Evolutionary conservation across 2,329 filamentous ascomycete genomes (phyloP).

Genomic region (Cladobotryum mycophilum): DNA sequence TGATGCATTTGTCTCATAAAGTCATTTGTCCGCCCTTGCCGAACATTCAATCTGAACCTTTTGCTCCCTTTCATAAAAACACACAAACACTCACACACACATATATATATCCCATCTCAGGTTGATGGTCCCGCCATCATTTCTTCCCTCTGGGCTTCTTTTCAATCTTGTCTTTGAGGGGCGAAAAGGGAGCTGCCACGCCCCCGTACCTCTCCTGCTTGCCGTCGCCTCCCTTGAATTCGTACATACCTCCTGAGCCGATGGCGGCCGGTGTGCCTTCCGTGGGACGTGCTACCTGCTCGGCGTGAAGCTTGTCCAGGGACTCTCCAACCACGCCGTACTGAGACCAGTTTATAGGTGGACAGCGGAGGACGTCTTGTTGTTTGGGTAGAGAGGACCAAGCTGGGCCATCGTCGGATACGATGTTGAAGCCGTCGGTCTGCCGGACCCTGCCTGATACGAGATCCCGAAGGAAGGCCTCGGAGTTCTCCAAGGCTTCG

Average conservation of each 20-base stretch:
- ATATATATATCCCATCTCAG: too few species aligned
- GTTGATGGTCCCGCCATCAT: too few species aligned
- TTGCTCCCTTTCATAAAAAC: too few species aligned
- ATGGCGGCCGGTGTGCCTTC: constrained; percentile 45
- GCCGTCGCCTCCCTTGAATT: constrained; percentile 42
- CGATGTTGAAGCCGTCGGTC: neutral
- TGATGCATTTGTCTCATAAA: too few species aligned
- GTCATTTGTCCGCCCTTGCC: too few species aligned
- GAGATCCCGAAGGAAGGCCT: constrained; percentile 65
- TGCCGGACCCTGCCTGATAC: constrained; percentile 49
- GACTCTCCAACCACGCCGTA: constrained; percentile 79
- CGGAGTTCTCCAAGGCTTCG: constrained; percentile 63
- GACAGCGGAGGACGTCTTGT: constrained; percentile 78
- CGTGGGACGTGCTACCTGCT: constrained; percentile 63
- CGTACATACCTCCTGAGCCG: constrained; percentile 41
- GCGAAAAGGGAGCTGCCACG: constrained; percentile 52
- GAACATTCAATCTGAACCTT: too few species aligned
- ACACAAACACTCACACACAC: too few species aligned
- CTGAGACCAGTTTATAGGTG: constrained; percentile 89
- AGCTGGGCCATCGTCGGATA: constrained; percentile 19
- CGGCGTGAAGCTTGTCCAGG: constrained; percentile 75
- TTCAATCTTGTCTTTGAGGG: constrained; percentile 44
- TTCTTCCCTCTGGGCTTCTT: constrained; percentile 29
- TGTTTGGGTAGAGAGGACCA: constrained; percentile 67
- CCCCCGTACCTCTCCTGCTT: constrained; percentile 42